Evolutionary conservation across 768 basidiomycete genomes (phyloP).

Genomic region (Pisolithus orientalis): DNA sequence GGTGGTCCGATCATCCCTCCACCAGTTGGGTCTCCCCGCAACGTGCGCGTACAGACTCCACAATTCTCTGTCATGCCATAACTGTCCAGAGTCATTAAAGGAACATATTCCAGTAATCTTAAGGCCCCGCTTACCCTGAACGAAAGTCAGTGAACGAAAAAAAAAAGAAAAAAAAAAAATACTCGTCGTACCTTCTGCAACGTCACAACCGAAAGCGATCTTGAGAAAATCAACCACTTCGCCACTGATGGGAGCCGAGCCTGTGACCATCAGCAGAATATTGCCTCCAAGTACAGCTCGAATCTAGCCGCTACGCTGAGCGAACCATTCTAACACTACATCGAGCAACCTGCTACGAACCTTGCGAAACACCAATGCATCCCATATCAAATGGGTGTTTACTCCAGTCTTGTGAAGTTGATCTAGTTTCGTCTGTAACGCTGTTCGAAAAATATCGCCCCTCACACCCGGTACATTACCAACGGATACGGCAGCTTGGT

Average conservation of each 20-base stretch:
- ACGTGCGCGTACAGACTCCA: constrained; percentile 52
- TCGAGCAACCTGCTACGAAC: constrained; percentile 31
- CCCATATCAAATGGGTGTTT: constrained; percentile 77
- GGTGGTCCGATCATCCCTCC: constrained; percentile 83
- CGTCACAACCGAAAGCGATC: constrained; percentile 68
- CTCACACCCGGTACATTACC: constrained; percentile 68
- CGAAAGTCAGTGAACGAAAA: neutral
- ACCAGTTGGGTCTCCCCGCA: constrained; percentile 52
- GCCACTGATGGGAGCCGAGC: constrained; percentile 83
- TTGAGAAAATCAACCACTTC: constrained; percentile 90
- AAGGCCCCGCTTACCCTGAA: constrained; percentile 37
- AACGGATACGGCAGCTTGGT: constrained; percentile 72
- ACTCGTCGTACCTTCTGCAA: constrained; percentile 59
- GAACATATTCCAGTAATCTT: constrained; percentile 3
- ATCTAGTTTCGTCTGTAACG: constrained; percentile 68
- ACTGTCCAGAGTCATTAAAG: constrained; percentile 23
- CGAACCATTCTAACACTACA: neutral
- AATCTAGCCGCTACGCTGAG: constrained; percentile 38
- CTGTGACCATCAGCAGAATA: constrained; percentile 58
- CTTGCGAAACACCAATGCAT: constrained; percentile 88
- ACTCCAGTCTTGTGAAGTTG: constrained; percentile 65
- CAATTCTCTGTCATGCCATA: constrained; percentile 90
- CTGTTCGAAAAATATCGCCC: constrained; percentile 78
- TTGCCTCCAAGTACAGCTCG: constrained; percentile 81
- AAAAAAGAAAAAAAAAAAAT: neutral